Percentiles rank a stretch among this genome's conserved stretches.
These are phyloP conservation scores for Skeletonema costatum DNA, from an alignment of 108 stramenopile species.

Conservation along the genomic window DNA sequence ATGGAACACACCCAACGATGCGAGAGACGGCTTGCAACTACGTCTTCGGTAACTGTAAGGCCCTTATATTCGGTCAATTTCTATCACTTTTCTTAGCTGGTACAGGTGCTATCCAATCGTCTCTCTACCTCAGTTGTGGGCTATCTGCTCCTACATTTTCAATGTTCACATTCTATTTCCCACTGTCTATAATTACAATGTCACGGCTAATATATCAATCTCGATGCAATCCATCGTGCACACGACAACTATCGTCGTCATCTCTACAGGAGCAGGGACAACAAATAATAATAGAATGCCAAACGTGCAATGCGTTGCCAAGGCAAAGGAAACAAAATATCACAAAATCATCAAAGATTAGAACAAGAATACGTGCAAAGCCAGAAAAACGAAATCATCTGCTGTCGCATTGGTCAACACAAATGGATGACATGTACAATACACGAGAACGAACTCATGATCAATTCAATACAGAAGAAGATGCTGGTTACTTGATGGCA, in stretches of 20 bases:
- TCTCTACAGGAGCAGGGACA: neutral
- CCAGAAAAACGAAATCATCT: slow-evolving; percentile 17
- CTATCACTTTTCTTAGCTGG: slow-evolving; percentile 31
- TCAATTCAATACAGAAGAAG: slow-evolving; percentile 1
- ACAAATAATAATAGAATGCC: neutral
- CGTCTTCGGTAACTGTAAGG: slow-evolving; percentile 24
- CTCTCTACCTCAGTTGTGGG: slow-evolving; percentile 63
- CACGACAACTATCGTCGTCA: neutral
- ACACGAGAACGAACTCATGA: neutral
- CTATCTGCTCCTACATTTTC: slow-evolving; percentile 70
- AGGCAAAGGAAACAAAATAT: neutral
- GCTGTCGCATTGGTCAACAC: slow-evolving; percentile 12
- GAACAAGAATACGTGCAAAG: slow-evolving; percentile 6
- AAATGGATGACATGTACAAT: slow-evolving; percentile 3
- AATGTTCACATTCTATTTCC: slow-evolving; percentile 56
- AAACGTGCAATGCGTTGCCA: neutral
- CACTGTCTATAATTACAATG: slow-evolving; percentile 32
- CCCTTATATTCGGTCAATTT: slow-evolving; percentile 36
- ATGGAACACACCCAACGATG: neutral
- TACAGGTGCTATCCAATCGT: slow-evolving; percentile 53
- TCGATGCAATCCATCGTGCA: neutral
- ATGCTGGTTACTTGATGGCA: slow-evolving; percentile 5
- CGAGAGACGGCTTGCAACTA: slow-evolving; percentile 14
- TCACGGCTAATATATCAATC: slow-evolving; percentile 18
- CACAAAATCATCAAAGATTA: neutral